Evolutionary conservation across 208 protist species (phyloP).

Genomic region (Blastocrithidia nonstop): DNA sequence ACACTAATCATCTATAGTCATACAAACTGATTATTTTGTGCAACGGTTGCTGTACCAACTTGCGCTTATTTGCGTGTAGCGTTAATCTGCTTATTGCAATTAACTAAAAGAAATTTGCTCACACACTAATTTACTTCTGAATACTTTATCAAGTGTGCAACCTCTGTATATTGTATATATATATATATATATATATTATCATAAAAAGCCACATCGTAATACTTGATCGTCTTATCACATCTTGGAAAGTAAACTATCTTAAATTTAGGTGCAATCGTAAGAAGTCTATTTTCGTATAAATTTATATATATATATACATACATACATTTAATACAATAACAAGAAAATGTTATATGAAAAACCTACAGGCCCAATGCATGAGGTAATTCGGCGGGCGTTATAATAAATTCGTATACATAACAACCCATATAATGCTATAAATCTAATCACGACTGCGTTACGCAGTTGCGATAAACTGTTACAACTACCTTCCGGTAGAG

Average conservation of each 20-base stretch:
- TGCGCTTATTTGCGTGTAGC: too few species aligned
- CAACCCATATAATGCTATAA: conserved; percentile 42
- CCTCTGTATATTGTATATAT: not conserved
- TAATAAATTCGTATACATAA: conserved; percentile 43
- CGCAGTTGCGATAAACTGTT: conserved; percentile 8
- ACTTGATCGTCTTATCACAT: not conserved
- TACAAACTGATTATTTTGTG: not conserved
- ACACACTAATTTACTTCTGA: too few species aligned
- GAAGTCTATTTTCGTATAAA: too few species aligned
- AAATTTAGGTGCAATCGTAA: not conserved
- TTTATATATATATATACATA: conserved; percentile 3
- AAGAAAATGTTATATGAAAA: conserved; percentile 34
- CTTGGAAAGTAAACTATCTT: not conserved
- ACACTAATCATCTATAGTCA: not conserved
- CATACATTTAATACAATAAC: not conserved
- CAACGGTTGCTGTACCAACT: too few species aligned
- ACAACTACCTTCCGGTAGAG: conserved; percentile 6
- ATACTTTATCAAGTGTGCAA: not conserved
- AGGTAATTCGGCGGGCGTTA: conserved; percentile 38
- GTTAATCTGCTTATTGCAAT: too few species aligned
- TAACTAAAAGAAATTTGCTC: too few species aligned
- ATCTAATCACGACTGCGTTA: conserved; percentile 23
- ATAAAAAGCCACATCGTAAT: not conserved
- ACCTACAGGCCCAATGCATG: conserved; percentile 43
- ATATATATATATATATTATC: not conserved